Percentiles rank a stretch among this genome's conserved stretches.
Evolutionary conservation across 257 asterid species (phyloP).

Genomic region (Scutellaria galericulata): DNA sequence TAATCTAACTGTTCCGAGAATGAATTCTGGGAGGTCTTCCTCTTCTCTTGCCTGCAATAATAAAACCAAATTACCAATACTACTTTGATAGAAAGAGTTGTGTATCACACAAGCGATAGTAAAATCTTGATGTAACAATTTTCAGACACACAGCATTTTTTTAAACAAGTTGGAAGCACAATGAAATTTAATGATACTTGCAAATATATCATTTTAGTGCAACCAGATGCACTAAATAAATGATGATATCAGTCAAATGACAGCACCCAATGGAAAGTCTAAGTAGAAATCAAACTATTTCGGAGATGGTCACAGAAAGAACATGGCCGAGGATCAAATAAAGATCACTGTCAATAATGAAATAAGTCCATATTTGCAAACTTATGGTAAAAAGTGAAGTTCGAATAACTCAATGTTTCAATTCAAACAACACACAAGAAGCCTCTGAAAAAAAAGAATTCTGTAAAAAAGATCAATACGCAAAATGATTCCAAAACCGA

Average conservation of each 20-base stretch:
- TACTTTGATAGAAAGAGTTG: not conserved
- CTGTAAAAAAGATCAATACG: slow-evolving; percentile 16
- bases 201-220: slow-evolving; percentile 15
- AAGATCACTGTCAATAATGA: no score
- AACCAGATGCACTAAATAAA: slow-evolving; percentile 24
- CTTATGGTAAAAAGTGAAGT: not conserved
- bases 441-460: not conserved
- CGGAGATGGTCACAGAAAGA: no score
- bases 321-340: no score
- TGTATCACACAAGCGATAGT: not conserved
- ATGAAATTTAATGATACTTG: slow-evolving; percentile 5
- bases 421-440: slow-evolving; percentile 15
- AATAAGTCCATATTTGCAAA: slow-evolving; percentile 6
- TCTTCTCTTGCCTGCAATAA: slow-evolving; percentile 78
- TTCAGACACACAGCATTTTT: not conserved
- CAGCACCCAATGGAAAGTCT: not conserved
- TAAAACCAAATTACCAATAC: not conserved
- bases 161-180: not conserved
- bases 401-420: not conserved
- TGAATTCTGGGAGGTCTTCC: slow-evolving; percentile 86
- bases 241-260: slow-evolving; percentile 15
- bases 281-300: not conserved
- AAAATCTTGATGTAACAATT: not conserved
- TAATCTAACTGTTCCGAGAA: slow-evolving; percentile 90
- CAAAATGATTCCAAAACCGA: not conserved